phyloP scores from a whole-genome alignment of 768 basidiomycete genomes.

The Russula lepida region DNA sequence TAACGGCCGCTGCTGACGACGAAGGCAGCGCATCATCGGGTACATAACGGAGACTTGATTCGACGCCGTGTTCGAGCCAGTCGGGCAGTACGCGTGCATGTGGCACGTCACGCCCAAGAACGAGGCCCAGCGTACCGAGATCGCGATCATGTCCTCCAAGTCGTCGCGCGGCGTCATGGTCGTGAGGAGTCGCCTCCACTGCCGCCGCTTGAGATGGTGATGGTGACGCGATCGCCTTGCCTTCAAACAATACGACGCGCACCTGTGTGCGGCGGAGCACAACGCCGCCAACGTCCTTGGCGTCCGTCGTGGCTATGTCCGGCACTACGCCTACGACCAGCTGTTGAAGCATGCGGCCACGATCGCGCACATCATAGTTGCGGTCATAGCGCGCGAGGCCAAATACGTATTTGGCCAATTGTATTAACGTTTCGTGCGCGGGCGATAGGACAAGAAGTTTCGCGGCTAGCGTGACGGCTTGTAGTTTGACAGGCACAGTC shows the following conservation, averaged over 20 bases:
- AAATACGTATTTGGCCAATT: constrained; percentile 66
- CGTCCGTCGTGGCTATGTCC: constrained; percentile 16
- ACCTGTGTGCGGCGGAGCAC: constrained; percentile 79
- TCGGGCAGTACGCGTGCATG: constrained; percentile 58
- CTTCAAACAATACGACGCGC: constrained; percentile 66
- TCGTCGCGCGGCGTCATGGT: not conserved
- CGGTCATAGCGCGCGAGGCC: constrained; percentile 80
- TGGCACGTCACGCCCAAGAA: constrained; percentile 48
- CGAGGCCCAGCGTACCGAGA: constrained; percentile 59
- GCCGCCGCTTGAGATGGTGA: too few species aligned
- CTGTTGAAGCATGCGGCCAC: constrained; percentile 68
- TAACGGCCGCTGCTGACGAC: constrained; percentile 27
- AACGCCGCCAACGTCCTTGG: constrained; percentile 46
- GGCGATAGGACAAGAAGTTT: constrained; percentile 71
- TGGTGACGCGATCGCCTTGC: constrained; percentile 42
- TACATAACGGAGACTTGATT: constrained; percentile 62
- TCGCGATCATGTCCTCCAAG: constrained; percentile 27
- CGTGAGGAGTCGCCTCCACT: constrained; percentile 25
- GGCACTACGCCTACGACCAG: constrained; percentile 50
- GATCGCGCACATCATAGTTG: constrained; percentile 87
- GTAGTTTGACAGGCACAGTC: constrained; percentile 66
- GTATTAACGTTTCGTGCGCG: constrained; percentile 38
- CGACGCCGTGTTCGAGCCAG: constrained; percentile 84
- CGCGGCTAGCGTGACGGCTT: constrained; percentile 76
- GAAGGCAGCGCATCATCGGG: constrained; percentile 39